These are phyloP conservation scores for Thelonectria discophora DNA, from an alignment of 2,329 filamentous ascomycete genomes.

Conservation along the genomic window DNA sequence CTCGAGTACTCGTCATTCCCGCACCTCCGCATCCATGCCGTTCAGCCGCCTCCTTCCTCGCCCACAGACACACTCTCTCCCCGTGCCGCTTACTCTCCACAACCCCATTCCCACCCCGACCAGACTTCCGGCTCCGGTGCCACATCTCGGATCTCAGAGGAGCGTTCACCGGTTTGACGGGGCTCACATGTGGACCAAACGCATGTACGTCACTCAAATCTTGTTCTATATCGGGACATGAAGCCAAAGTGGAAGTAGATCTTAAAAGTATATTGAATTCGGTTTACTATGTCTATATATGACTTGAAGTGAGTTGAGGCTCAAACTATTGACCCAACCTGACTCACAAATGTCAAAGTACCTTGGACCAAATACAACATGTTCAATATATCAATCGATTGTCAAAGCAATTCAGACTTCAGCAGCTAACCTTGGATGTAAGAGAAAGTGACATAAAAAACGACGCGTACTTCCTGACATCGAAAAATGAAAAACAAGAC, in stretches of 20 bases:
- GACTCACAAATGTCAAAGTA: neutral
- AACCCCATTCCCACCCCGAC: slow-evolving; percentile 2
- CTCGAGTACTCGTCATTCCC: neutral
- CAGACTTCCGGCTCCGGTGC: slow-evolving; percentile 29
- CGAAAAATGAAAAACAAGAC: neutral
- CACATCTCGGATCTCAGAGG: slow-evolving; percentile 26
- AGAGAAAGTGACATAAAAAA: no score
- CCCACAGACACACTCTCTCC: neutral
- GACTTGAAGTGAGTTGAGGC: neutral
- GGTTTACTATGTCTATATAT: neutral
- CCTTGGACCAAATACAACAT: neutral
- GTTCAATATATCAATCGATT: neutral
- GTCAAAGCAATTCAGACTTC: no score
- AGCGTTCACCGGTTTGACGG: slow-evolving; percentile 26
- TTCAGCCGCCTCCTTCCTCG: neutral
- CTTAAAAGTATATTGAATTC: neutral
- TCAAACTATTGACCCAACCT: neutral
- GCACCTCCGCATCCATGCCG: neutral
- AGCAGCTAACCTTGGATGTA: no score
- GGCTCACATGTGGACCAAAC: slow-evolving; percentile 36
- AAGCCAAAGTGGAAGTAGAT: slow-evolving; percentile 9
- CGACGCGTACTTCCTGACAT: no score
- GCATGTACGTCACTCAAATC: slow-evolving; percentile 32
- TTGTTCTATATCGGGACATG: slow-evolving; percentile 22
- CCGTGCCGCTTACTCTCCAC: slow-evolving; percentile 15